A percentile compares a stretch with the other conserved stretches of the same genome.
These are phyloP conservation scores for Sugiyamaella valdiviana DNA, from an alignment of 805 yeast genomes.

Conservation along the genomic window DNA sequence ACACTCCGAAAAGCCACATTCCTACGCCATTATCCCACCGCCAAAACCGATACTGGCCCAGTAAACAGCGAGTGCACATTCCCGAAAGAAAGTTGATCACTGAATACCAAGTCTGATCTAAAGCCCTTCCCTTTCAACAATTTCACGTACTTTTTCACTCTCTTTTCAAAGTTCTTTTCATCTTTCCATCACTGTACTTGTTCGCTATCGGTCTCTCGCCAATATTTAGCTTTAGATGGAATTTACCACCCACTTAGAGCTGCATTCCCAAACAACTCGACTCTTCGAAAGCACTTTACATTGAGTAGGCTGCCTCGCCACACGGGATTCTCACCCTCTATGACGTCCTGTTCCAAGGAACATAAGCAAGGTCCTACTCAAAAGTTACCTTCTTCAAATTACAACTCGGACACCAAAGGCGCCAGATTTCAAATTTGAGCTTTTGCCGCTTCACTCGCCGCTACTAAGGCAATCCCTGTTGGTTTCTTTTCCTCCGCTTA, in stretches of 20 bases:
- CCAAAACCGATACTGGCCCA: conserved; percentile 37
- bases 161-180: conserved; percentile 42
- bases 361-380: conserved; percentile 33
- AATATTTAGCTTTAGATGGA: conserved; percentile 42
- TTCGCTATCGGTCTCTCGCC: conserved; percentile 45
- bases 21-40: conserved; percentile 33
- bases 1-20: conserved; percentile 35
- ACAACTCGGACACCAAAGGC: conserved; percentile 37
- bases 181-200: conserved; percentile 44
- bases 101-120: conserved; percentile 35
- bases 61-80: conserved; percentile 30
- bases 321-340: conserved; percentile 41
- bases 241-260: conserved; percentile 37
- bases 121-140: conserved; percentile 42
- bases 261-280: conserved; percentile 40
- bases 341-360: conserved; percentile 39
- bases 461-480: conserved; percentile 42
- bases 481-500: conserved; percentile 44
- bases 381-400: conserved; percentile 36
- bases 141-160: conserved; percentile 43
- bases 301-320: conserved; percentile 29
- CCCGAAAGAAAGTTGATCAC: conserved; percentile 27
- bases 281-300: conserved; percentile 34
- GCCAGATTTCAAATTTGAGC: conserved; percentile 41
- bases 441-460: conserved; percentile 39